Conservation (phyloP, 2,329 filamentous ascomycete species). For the Claviceps quebecensis region DNA sequence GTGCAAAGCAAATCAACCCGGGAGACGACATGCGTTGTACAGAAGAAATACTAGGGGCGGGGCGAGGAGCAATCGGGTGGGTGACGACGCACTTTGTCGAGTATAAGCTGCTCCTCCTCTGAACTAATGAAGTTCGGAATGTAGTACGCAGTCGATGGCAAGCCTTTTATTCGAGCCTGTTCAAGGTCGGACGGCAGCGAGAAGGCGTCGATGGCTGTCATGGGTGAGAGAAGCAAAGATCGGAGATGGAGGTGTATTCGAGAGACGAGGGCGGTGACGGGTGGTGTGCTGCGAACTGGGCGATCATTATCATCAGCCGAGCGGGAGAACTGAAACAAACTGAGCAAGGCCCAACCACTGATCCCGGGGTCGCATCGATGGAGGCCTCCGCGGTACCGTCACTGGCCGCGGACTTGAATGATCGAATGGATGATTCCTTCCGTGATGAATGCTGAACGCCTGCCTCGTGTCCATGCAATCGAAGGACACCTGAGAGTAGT, state of each 20-base stretch:
- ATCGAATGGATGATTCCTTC: too few relatives aligned
- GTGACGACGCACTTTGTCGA: slow-evolving; percentile 48
- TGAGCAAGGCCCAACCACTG: neutral
- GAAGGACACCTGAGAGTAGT: neutral
- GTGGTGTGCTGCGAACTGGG: neutral
- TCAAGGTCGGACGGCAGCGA: slow-evolving; percentile 35
- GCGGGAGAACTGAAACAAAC: neutral
- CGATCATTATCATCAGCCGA: neutral
- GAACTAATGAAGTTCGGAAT: slow-evolving; percentile 69
- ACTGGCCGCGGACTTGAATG: too few relatives aligned
- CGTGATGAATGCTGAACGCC: too few relatives aligned
- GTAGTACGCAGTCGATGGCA: slow-evolving; percentile 64
- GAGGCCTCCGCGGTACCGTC: too few relatives aligned
- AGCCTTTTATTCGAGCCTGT: slow-evolving; percentile 32
- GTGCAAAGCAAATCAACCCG: neutral
- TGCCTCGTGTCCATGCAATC: too few relatives aligned
- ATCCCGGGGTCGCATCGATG: neutral
- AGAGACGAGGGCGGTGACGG: neutral
- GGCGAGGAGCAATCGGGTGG: neutral
- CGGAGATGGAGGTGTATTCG: neutral
- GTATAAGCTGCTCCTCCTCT: slow-evolving; percentile 57
- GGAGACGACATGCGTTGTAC: neutral
- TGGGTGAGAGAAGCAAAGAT: neutral
- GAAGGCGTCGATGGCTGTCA: slow-evolving; percentile 5
- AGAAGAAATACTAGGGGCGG: neutral